Evolutionary conservation across 352 stramenopile genomes (phyloP).

Genomic region (Phytopythium cucurbitacearum): DNA sequence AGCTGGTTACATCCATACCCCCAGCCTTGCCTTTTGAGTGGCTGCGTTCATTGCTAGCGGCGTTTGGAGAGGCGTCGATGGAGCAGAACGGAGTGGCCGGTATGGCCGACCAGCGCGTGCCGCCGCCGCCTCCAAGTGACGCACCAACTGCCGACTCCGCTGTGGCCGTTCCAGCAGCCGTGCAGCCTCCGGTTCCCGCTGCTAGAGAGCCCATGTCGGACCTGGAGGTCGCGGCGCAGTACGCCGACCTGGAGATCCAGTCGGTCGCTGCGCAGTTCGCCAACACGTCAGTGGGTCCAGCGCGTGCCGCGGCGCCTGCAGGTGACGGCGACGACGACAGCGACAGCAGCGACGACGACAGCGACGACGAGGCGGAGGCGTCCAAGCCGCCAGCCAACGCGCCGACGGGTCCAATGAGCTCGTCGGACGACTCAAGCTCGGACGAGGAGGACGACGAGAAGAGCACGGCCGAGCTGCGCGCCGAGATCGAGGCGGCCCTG

Average conservation of each 20-base stretch:
- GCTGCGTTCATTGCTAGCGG: too few species aligned
- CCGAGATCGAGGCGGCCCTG: slow-evolving; percentile 75
- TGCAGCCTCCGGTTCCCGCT: neutral
- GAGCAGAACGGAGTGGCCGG: too few species aligned
- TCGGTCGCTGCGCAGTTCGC: slow-evolving; percentile 41
- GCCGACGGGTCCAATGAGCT: neutral
- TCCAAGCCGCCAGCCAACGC: neutral
- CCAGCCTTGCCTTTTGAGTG: too few species aligned
- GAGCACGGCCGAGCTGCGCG: slow-evolving; percentile 39
- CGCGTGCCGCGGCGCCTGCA: neutral
- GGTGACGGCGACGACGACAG: slow-evolving; percentile 9
- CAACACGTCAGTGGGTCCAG: slow-evolving; percentile 14
- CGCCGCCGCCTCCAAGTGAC: neutral
- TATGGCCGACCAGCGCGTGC: too few species aligned
- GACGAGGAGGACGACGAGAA: slow-evolving; percentile 15
- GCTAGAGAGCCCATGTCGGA: slow-evolving; percentile 21
- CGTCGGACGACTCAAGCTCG: slow-evolving; percentile 9
- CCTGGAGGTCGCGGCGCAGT: slow-evolving; percentile 44
- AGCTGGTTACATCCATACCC: neutral
- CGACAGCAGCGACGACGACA: slow-evolving; percentile 17
- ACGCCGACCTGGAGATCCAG: slow-evolving; percentile 48
- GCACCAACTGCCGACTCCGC: neutral
- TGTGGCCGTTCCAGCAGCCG: neutral
- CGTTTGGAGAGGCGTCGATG: too few species aligned
- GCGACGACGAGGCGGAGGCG: slow-evolving; percentile 15